Evolutionary conservation across 2,329 filamentous ascomycete genomes (phyloP), one percentile per base, ranked within the genome.

Genomic region (Monosporascus sp.): DNA sequence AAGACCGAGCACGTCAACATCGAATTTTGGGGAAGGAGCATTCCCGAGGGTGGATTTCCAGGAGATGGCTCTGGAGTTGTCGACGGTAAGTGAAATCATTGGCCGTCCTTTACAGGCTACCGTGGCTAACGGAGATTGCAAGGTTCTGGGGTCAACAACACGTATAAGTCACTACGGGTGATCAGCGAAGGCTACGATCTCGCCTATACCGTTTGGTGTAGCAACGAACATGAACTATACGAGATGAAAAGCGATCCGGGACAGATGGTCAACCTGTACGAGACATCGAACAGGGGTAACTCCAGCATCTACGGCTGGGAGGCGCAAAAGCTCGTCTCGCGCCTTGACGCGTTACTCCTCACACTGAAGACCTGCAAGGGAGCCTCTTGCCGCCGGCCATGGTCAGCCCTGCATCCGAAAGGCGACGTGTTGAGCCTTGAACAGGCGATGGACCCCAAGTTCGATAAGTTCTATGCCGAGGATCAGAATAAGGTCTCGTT

Each of bases 161-260:
- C 74, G 1, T 78, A 77, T 64, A 78, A 78, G 57, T 70, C 63
- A 0, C 50, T 78, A 2, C 68, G 75, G 15, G 55, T 78, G 1
- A 60, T 75, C 5, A 49, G 55, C n/a, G 25, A 22, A 20, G 6
- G 24, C 7, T 62, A 67, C 1, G 55, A 71, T 2, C 60, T 65
- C 4, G 82, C 80, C 56, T 82, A 82, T 58, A 73, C 77, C 0
- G 76, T 81, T 2, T 82, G 79, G 78, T 83, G 80, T 60, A 79
- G 68, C 5, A 76, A 77, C 48, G 78, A 81, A 55, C 72, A 76
- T 47, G 78, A 83, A 56, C 70, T 79, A 2, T 83, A 81, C 58
- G 71, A 81, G 55, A 57, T 79, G 20, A 72, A 64, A 38, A 75
- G 48, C 15, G 57, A 58, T 46, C 48, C 52, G 18, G 53, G 50